Base-by-base conservation (phyloP, 2,329 filamentous ascomycete genomes). In the Neofusicoccum sp. region DNA sequence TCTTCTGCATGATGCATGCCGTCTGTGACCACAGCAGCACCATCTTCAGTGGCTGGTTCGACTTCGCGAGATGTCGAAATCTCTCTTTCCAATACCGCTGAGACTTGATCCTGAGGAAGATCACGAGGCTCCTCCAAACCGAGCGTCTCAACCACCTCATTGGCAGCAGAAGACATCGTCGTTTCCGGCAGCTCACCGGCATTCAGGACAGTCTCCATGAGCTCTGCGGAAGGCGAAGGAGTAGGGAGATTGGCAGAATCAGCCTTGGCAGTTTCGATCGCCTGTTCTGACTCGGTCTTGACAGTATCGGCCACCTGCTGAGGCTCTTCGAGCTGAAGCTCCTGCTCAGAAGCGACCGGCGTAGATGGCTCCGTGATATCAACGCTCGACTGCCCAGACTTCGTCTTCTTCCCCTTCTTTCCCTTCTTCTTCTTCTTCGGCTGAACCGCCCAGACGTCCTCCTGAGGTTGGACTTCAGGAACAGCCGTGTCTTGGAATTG, bases 401-500 rank as follows among this genome's bases (percentile, higher is more conserved):
- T 59, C 2, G 43, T n/a, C 22, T 37, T 54, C 31, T 64, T 62
- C 33, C 16, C 34, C 14, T 44, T 61, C 34, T 64, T 63, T 4
- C 41, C 41, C 31, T 61, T 65, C 54, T 64, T 65, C 36, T 49
- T 48, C 34, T 56, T 56, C 29, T 34, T 37, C 5, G 56, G 56
- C 34, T 48, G 16, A 11, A 49, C 14, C 6, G 56, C 8, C 44
- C 56, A 49, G 22, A 22, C 22, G 11, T 61, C 36, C 1, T 61
- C 56, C 33, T 61, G 44, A 3, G 56, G 56, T 8, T 43, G 36
- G 12, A 41, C 43, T 28, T 47, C 54, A 11, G n/a, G n/a, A 36
- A 47, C 12, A 11, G 14, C 34, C 3, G 16, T 16, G 6, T 36
- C n/a, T 9, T 7, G 12, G 9, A 7, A 14, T 4, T 16, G 12